These are phyloP conservation scores for Gamsiella multidivaricata DNA, from an alignment of 192 early-diverging fungal genomes.

Conservation along the genomic window DNA sequence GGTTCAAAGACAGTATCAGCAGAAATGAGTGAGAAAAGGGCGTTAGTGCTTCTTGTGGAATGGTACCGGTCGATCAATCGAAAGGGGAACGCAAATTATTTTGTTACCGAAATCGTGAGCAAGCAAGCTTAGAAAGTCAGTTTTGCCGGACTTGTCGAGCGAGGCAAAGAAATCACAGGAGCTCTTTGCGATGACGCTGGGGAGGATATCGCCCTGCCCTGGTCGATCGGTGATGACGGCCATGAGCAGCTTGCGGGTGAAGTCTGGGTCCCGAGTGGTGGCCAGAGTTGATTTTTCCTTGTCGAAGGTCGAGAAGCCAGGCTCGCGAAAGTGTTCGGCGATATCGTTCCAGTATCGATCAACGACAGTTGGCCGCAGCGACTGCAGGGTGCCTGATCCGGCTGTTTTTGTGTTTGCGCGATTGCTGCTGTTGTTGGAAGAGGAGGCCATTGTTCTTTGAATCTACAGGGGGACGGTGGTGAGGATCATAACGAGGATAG, in stretches of 20 bases:
- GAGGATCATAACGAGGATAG: neutral
- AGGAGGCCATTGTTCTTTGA: slow-evolving; percentile 12
- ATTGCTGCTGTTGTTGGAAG: slow-evolving; percentile 1
- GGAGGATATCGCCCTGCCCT: slow-evolving; percentile 61
- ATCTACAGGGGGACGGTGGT: neutral
- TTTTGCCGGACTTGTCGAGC: slow-evolving; percentile 58
- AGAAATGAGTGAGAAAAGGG: neutral
- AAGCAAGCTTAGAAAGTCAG: slow-evolving; percentile 61
- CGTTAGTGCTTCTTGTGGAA: neutral
- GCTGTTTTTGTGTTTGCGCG: slow-evolving; percentile 3
- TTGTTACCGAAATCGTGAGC: slow-evolving; percentile 56
- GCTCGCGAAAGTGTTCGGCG: slow-evolving; percentile 55
- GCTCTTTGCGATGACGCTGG: slow-evolving; percentile 61
- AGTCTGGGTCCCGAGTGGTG: slow-evolving; percentile 42
- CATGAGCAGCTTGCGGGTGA: slow-evolving; percentile 52
- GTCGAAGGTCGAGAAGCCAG: slow-evolving; percentile 49
- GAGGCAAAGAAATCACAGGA: slow-evolving; percentile 68
- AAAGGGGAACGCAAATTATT: neutral
- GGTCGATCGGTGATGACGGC: slow-evolving; percentile 60
- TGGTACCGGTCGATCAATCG: neutral
- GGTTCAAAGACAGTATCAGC: neutral
- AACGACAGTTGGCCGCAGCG: slow-evolving; percentile 35
- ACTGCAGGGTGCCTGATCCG: slow-evolving; percentile 21
- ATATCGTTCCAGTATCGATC: slow-evolving; percentile 59
- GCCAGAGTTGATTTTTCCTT: slow-evolving; percentile 27